Conservation (phyloP, 2,329 filamentous ascomycete species). For the Alternaria hordeiaustralica region DNA sequence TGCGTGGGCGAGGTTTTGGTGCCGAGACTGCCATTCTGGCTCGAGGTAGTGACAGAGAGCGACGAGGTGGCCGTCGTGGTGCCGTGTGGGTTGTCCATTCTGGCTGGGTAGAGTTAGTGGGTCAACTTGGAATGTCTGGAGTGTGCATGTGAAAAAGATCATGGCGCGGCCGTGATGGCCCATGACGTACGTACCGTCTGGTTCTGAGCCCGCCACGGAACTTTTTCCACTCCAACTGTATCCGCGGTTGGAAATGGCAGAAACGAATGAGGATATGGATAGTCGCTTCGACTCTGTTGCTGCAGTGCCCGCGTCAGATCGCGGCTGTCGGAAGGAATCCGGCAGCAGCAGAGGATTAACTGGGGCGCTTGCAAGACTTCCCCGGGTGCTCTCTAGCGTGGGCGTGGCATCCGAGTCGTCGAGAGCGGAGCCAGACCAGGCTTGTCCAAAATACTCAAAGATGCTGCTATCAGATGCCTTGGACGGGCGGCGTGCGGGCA, state of each 20-base stretch:
- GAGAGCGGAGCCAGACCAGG: slow-evolving; percentile 51
- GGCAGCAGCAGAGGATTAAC: slow-evolving; percentile 49
- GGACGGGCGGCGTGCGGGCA: slow-evolving; percentile 50
- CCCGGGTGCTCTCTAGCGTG: slow-evolving; percentile 35
- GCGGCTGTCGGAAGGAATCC: slow-evolving; percentile 56
- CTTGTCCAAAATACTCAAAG: slow-evolving; percentile 30
- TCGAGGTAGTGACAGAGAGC: slow-evolving; percentile 53
- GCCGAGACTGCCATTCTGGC: slow-evolving; percentile 51
- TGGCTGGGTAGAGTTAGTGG: slow-evolving; percentile 25
- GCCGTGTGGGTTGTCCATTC: slow-evolving; percentile 36
- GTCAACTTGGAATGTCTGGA: not conserved
- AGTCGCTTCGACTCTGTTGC: slow-evolving; percentile 65
- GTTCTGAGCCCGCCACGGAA: slow-evolving; percentile 54
- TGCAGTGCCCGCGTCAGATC: slow-evolving; percentile 51
- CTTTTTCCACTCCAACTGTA: slow-evolving; percentile 57
- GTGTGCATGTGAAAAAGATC: slow-evolving; percentile 4
- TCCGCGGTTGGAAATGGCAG: slow-evolving; percentile 60
- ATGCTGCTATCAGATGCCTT: slow-evolving; percentile 54
- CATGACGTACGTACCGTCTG: slow-evolving; percentile 50
- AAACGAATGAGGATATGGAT: slow-evolving; percentile 74
- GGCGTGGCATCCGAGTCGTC: slow-evolving; percentile 58
- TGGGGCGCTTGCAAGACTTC: slow-evolving; percentile 19
- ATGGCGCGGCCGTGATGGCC: not conserved
- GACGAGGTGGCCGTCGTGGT: slow-evolving; percentile 54
- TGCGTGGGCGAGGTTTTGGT: slow-evolving; percentile 49